A percentile compares a stretch with the other conserved stretches of the same genome.
Evolutionary conservation across 176 grass and related monocot genomes (phyloP).

Genomic region (Juncus inflexus): DNA sequence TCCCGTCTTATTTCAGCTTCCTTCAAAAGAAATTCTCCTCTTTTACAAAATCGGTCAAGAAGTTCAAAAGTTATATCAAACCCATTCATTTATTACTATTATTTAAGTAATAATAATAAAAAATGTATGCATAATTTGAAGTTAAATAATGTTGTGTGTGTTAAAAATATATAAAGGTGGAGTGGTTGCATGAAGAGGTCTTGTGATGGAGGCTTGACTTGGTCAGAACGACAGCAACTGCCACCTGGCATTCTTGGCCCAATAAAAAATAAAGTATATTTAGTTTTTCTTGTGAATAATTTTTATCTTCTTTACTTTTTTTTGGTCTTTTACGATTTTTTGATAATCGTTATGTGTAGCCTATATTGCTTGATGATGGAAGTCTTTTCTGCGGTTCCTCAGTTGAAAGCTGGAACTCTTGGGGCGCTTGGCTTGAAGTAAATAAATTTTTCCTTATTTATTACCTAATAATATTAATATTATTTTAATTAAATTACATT

Average conservation of each 20-base stretch:
- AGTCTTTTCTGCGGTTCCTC: slow-evolving; percentile 82
- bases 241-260: slow-evolving; percentile 94
- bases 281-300: slow-evolving; percentile 10
- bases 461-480: no score
- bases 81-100: slow-evolving; percentile 1
- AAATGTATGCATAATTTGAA: not conserved
- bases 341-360: slow-evolving; percentile 30
- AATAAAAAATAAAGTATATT: slow-evolving; percentile 87
- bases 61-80: slow-evolving; percentile 57
- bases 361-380: slow-evolving; percentile 81
- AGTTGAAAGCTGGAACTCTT: slow-evolving; percentile 99
- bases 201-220: slow-evolving; percentile 60
- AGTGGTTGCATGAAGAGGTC: slow-evolving; percentile 98
- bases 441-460: not conserved
- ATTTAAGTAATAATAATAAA: not conserved
- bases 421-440: slow-evolving; percentile 98
- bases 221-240: slow-evolving; percentile 79
- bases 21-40: slow-evolving; percentile 75
- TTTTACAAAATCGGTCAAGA: slow-evolving; percentile 98
- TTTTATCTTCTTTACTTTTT: not conserved
- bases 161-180: slow-evolving; percentile 42
- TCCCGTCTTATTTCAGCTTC: slow-evolving; percentile 89
- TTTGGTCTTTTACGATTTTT: not conserved
- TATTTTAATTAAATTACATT: no score
- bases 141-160: not conserved